Conservation (phyloP, 2,329 filamentous ascomycete species). For the Leptographium procerum region DNA sequence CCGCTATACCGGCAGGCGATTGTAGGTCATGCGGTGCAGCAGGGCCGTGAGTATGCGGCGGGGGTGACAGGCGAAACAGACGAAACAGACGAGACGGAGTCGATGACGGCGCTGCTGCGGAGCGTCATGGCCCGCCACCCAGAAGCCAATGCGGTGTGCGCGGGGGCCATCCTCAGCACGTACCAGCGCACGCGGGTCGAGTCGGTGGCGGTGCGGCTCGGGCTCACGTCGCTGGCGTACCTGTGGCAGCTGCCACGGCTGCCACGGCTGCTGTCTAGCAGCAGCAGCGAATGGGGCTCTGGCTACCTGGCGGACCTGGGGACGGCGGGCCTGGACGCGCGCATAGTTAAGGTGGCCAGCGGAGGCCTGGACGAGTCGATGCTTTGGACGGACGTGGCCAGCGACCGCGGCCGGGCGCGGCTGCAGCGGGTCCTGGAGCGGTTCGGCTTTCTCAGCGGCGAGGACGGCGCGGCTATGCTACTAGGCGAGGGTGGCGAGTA, state of each 20-base stretch:
- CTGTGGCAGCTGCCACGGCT: slow-evolving; percentile 84
- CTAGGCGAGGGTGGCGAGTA: slow-evolving; percentile 93
- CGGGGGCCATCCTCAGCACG: slow-evolving; percentile 85
- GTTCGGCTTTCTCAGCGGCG: slow-evolving; percentile 56
- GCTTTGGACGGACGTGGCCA: slow-evolving; percentile 70
- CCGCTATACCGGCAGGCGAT: slow-evolving; percentile 79
- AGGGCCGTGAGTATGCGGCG: slow-evolving; percentile 54
- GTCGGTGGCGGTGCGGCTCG: slow-evolving; percentile 75
- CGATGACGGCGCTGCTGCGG: slow-evolving; percentile 63
- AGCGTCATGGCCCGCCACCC: slow-evolving; percentile 59
- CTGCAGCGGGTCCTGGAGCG: slow-evolving; percentile 45
- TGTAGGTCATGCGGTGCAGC: slow-evolving; percentile 56
- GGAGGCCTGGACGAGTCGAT: slow-evolving; percentile 73
- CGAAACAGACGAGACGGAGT: slow-evolving; percentile 71
- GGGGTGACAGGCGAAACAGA: slow-evolving; percentile 10
- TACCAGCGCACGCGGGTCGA: slow-evolving; percentile 97
- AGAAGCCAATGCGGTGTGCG: slow-evolving; percentile 72
- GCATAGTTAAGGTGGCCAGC: slow-evolving; percentile 90
- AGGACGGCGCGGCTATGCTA: slow-evolving; percentile 36
- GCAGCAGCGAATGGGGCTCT: no score
- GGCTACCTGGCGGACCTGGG: slow-evolving; percentile 63
- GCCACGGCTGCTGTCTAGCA: slow-evolving; percentile 28
- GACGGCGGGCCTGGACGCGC: slow-evolving; percentile 64
- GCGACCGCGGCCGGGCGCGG: slow-evolving; percentile 32
- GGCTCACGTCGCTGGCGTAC: slow-evolving; percentile 70